Evolutionary conservation across 129 eudicot species (phyloP).

Genomic region (carrot (Daucus carota)): DH1_v3.0 NC_030387.2:940501-941000

Average conservation of each 20-base stretch:
- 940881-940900: slow-evolving; percentile 98
- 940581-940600: not conserved
- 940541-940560: not conserved
- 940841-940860: slow-evolving; percentile 90
- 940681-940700: slow-evolving; percentile 85
- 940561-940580: not conserved
- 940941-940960: not conserved
- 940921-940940: not conserved
- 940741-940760: not conserved
- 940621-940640: not conserved
- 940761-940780: slow-evolving; percentile 2
- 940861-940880: slow-evolving; percentile 98
- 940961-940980: not conserved
- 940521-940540: not conserved
- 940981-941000: not conserved
- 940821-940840: slow-evolving; percentile 82
- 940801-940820: slow-evolving; percentile 59
- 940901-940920: slow-evolving; percentile 52
- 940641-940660: not conserved
- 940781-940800: slow-evolving; percentile 9
- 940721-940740: slow-evolving; percentile 11
- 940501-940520: not conserved
- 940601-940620: not conserved
- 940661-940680: slow-evolving; percentile 62
- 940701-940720: slow-evolving; percentile 88